phyloP scores from a whole-genome alignment of 2,329 filamentous ascomycete species.

The Periconia digitata region DNA sequence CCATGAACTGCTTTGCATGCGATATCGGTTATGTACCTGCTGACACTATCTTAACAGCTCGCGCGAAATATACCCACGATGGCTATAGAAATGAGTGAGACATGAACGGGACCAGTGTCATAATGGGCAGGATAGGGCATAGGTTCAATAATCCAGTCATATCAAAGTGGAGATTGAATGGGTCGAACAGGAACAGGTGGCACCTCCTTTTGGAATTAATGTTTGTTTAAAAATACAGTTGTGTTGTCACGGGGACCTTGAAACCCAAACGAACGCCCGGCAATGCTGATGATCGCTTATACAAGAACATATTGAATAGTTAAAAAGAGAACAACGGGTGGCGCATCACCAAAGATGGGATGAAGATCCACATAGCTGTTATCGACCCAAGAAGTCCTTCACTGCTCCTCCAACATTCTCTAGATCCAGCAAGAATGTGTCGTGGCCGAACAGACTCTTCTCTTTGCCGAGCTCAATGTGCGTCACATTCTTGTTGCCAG shows the following conservation, averaged over 20 bases:
- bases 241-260: background rate
- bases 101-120: no score
- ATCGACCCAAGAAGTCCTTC: constrained; percentile 71
- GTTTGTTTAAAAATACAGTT: no score
- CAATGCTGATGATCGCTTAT: constrained; percentile 25
- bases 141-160: no score
- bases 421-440: constrained; percentile 91
- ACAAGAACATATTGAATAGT: background rate
- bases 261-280: constrained; percentile 19
- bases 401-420: constrained; percentile 88
- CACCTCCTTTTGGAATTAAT: no score
- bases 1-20: no score
- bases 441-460: constrained; percentile 91
- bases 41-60: no score
- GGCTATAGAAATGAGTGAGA: no score
- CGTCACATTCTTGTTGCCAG: constrained; percentile 78
- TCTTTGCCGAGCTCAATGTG: constrained; percentile 94
- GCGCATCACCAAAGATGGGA: constrained; percentile 1
- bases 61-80: no score
- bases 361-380: background rate
- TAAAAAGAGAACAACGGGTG: background rate
- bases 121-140: no score
- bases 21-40: no score
- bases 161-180: no score
- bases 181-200: no score